Evolutionary conservation across 768 basidiomycete species (phyloP), one percentile per base, ranked within the genome.

Genomic region (Leucogyrophana mollusca): DNA sequence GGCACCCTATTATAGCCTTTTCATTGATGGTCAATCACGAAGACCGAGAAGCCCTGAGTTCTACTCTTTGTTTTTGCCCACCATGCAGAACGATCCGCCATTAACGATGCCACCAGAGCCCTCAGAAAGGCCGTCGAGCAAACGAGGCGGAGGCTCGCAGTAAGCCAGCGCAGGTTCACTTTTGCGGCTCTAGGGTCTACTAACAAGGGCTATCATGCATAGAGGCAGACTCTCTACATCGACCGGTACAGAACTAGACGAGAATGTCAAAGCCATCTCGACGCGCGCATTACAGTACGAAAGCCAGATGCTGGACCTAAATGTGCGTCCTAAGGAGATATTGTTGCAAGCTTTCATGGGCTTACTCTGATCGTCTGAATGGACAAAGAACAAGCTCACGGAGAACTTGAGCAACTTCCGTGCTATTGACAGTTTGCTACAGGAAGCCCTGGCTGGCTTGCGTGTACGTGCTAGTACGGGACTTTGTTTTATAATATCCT

Each of bases 361-460:
- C 13, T 7, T 30, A 30, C 13, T 13, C 13, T 30, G 13, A 6
- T 30, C 7, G 27, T 13, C 13, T 30, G 27, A 30, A 43, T 25
- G 21, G 22, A 38, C 40, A 1, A 56, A 89, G 87, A 73, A 73
- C 42, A 80, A 77, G 58, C 74, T 90, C 18, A 75, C 82, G 33
- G 82, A 87, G 54, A 78, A 82, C 58, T 68, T 90, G 45, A 82
- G 82, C 56, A 89, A 89, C 58, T 88, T 87, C 45, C 72, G 84
- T 44, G 82, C 83, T 14, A 82, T 90, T 50, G 85, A 90, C 53
- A 76, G 77, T 50, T 74, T 81, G 20, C 72, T 90, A 25, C 80
- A 81, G 51, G 85, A 86, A 43, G 78, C 84, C 4, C 76, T 80
- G 44, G 72, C 67, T 51, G 75, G 74, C 39, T 70, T 90, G 24